Conservation (phyloP, 805 yeast species). For the Maudiozyma turicensis region DNA sequence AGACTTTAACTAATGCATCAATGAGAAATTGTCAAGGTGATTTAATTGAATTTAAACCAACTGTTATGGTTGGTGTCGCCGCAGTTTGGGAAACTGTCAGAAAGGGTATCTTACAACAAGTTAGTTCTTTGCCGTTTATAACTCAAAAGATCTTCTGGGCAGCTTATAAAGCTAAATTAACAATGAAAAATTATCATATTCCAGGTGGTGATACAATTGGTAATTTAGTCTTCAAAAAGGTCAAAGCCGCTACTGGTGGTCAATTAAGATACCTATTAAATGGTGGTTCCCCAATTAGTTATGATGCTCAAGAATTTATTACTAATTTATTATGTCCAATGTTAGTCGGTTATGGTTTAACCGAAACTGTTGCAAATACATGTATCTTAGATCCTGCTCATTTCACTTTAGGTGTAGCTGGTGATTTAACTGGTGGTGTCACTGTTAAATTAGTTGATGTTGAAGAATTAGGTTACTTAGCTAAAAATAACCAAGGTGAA, state of each 20-base stretch:
- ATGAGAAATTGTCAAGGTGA: constrained; percentile 84
- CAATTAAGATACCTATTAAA: constrained; percentile 59
- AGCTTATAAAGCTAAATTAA: constrained; percentile 65
- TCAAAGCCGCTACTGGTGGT: constrained; percentile 94
- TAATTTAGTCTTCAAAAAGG: constrained; percentile 67
- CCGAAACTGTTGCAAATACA: constrained; percentile 91
- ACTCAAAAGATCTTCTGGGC: constrained; percentile 83
- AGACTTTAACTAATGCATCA: constrained; percentile 77
- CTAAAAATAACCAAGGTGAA: constrained; percentile 91
- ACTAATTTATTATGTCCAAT: constrained; percentile 70
- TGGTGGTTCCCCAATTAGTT: constrained; percentile 88
- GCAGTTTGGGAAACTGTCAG: constrained; percentile 96
- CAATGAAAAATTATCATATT: constrained; percentile 51
- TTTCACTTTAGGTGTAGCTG: constrained; percentile 69
- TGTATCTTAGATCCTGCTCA: constrained; percentile 54
- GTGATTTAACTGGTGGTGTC: constrained; percentile 72
- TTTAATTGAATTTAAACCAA: constrained; percentile 76
- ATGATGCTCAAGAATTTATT: constrained; percentile 74
- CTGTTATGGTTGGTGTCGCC: constrained; percentile 96
- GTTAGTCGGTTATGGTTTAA: constrained; percentile 91
- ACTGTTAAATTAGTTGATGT: constrained; percentile 88
- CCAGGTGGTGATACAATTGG: constrained; percentile 66
- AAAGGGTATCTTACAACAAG: constrained; percentile 79
- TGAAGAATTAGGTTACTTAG: constrained; percentile 81
- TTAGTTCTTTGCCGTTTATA: constrained; percentile 52